phyloP scores from a whole-genome alignment of 805 yeast genomes.

The Nakazawaea laoshanensis region DNA sequence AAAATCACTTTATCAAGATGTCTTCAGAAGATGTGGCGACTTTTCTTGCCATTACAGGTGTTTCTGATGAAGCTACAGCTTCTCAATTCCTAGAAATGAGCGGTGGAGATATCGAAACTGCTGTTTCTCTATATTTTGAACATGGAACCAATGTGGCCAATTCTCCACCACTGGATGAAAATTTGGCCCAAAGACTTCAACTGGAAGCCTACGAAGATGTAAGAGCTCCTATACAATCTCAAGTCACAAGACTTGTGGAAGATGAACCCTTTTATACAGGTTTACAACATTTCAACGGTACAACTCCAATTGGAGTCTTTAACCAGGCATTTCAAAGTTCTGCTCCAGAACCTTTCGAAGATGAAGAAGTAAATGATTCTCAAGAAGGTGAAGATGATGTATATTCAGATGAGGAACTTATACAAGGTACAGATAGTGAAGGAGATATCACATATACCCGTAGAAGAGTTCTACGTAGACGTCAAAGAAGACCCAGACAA shows the following conservation, averaged over 20 bases:
- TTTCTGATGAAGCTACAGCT: constrained; percentile 60
- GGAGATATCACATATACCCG: constrained; percentile 19
- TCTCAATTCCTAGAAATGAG: constrained; percentile 71
- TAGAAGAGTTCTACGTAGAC: constrained; percentile 18
- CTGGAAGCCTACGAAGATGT: constrained; percentile 57
- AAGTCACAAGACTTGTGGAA: constrained; percentile 71
- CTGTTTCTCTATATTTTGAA: constrained; percentile 79
- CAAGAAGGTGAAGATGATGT: constrained; percentile 27
- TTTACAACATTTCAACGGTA: constrained; percentile 38
- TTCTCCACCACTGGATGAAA: constrained; percentile 26
- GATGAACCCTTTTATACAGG: constrained; percentile 14
- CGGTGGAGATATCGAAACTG: constrained; percentile 70
- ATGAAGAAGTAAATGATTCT: constrained; percentile 27
- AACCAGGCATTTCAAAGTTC: constrained; percentile 36
- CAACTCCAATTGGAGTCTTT: constrained; percentile 44
- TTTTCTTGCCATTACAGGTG: constrained; percentile 80
- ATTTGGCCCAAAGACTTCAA: constrained; percentile 54
- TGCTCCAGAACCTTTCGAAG: constrained; percentile 11
- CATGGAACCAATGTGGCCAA: constrained; percentile 27
- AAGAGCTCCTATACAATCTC: constrained; percentile 71
- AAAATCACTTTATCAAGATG: no score
- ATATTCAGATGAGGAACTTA: constrained; percentile 27
- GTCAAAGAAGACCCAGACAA: constrained; percentile 14
- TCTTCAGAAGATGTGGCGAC: constrained; percentile 44
- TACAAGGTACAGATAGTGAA: constrained; percentile 13